Base-by-base conservation (phyloP, 2,329 filamentous ascomycete genomes). In the Fusarium paranaense region DNA sequence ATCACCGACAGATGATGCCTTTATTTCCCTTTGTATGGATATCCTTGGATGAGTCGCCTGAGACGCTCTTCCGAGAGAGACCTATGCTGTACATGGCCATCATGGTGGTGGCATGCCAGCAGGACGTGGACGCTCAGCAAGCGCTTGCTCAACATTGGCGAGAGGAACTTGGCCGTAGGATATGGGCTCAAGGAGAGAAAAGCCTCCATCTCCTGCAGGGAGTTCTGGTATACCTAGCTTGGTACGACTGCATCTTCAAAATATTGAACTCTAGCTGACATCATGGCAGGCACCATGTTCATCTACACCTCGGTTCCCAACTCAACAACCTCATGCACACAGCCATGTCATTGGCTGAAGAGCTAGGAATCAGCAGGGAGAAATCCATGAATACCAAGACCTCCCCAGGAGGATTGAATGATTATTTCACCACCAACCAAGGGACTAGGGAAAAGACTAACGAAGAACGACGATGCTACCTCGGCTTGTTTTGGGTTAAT, bases 41-140 rank as follows among this genome's bases (percentile, higher is more conserved):
- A 16, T 30, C 40, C 0, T 7, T 62, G 0, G 50, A 67, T 2
- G 69, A 70, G 5, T 35, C 14, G 0, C 67, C 69, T 0, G 62
- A 71, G 14, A 67, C 22, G 0, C 25, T 71, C 2, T 62, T 60
- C 2, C 27, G 35, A 0, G 67, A 71, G 9, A 45, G 52, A 0
- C 69, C 67, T 0, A 60, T 71, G 57, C 35, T 71, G 5, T 71
- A 70, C 3, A 70, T 71, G 62, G 69, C 67, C 0, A 63, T 71
- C 4, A 70, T 71, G 67, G 62, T 67, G 2, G 69, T 62, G 6
- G 33, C 69, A 0, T 70, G 69, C n/a, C 69, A 71, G 3, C 54
- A 66, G 10, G 27, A 71, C 5, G 16, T 47, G 2, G 40, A 70
- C 2, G 13, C 42, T 0, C 69, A 71, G 25, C 25, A 37, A 22